phyloP scores from a whole-genome alignment of 257 asterid species.

The Nicotiana noctiflora region DNA sequence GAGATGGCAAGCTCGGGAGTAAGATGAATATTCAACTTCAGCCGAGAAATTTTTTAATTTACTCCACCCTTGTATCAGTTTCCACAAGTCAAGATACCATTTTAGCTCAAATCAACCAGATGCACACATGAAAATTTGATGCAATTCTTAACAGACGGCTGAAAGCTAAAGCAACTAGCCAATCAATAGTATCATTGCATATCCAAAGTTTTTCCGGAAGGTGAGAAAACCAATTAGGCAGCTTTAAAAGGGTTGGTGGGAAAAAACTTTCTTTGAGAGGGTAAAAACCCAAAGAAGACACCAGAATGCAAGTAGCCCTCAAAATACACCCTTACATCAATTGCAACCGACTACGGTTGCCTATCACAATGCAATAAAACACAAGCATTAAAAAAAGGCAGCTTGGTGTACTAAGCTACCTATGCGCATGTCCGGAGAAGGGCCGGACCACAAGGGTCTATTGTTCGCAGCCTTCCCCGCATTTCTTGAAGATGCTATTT shows the following conservation, averaged over 20 bases:
- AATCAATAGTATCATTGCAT: not conserved
- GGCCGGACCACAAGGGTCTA: no score
- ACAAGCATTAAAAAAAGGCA: not conserved
- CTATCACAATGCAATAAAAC: not conserved
- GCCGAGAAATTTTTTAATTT: not conserved
- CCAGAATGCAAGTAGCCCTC: not conserved
- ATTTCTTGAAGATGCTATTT: no score
- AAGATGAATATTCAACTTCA: not conserved
- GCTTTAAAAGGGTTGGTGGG: not conserved
- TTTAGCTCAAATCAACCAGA: not conserved
- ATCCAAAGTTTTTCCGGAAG: no score
- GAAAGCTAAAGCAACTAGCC: not conserved
- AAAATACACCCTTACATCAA: no score
- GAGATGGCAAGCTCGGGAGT: conserved; percentile 1
- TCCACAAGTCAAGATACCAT: not conserved
- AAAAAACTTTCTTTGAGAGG: not conserved
- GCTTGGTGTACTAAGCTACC: no score
- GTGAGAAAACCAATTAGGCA: not conserved
- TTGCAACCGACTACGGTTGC: not conserved
- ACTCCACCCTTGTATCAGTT: not conserved
- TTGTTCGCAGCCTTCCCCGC: no score
- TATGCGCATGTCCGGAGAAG: no score
- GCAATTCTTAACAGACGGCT: not conserved
- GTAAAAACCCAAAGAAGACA: not conserved
- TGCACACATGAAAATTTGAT: not conserved